Evolutionary conservation across 2,329 filamentous ascomycete species (phyloP).

Genomic region (Cladosporium sphaerospermum): DNA sequence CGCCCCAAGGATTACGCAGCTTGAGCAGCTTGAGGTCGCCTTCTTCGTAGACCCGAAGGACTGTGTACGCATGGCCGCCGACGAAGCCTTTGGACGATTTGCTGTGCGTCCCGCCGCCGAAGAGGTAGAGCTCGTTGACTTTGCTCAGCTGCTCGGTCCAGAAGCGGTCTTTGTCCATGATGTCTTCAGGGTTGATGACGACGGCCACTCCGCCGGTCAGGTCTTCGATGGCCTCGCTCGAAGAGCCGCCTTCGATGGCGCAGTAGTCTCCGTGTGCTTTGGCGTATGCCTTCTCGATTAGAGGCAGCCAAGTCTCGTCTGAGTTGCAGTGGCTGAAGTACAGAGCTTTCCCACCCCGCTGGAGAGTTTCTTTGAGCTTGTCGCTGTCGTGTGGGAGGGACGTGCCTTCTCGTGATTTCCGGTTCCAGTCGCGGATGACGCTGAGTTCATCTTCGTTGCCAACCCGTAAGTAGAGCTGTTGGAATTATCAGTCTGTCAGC

Average conservation of each 20-base stretch:
- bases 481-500: too few relatives aligned
- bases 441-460: conserved; percentile 72
- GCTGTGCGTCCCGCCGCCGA: conserved; percentile 54
- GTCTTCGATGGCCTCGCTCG: conserved; percentile 55
- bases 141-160: conserved; percentile 76
- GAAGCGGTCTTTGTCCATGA: conserved; percentile 72
- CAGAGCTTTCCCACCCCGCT: conserved; percentile 68
- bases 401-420: conserved; percentile 22
- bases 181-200: conserved; percentile 62
- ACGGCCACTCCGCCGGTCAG: conserved; percentile 62
- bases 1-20: conserved; percentile 72
- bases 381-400: conserved; percentile 35
- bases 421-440: conserved; percentile 22
- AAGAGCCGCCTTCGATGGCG: conserved; percentile 68
- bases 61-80: conserved; percentile 55
- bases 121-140: conserved; percentile 74
- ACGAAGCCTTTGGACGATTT: conserved; percentile 46
- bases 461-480: conserved; percentile 65
- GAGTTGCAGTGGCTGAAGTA: conserved; percentile 72
- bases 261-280: conserved; percentile 78
- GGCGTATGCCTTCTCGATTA: conserved; percentile 77
- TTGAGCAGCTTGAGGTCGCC: conserved; percentile 41
- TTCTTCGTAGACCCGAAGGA: conserved; percentile 45
- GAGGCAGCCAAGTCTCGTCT: conserved; percentile 76
- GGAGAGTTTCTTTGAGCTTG: conserved; percentile 44